These are phyloP conservation scores for Zizania palustris DNA, from an alignment of 202 grass and related monocot genomes.

Conservation along the genomic window DNA sequence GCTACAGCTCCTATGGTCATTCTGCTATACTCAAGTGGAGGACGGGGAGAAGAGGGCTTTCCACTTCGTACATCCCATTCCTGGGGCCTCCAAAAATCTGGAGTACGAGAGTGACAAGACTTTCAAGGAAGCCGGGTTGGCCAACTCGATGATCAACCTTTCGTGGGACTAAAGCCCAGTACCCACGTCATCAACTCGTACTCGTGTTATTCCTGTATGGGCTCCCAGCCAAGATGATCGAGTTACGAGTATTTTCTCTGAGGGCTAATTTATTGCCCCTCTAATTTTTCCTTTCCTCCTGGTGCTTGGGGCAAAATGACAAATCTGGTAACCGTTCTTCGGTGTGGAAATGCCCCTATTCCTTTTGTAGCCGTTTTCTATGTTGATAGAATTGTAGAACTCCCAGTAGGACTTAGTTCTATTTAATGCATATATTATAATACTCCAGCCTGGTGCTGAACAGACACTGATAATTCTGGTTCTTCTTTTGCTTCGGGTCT, in stretches of 20 bases:
- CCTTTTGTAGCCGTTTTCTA: background rate
- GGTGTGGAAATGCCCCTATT: constrained; percentile 39
- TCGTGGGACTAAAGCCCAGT: constrained; percentile 55
- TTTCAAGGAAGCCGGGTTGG: constrained; percentile 73
- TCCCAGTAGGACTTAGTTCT: constrained; percentile 20
- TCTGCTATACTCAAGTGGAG: constrained; percentile 65
- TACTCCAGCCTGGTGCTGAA: background rate
- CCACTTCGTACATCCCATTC: constrained; percentile 76
- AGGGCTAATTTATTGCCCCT: constrained; percentile 14
- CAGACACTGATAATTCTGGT: background rate
- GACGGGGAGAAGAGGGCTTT: constrained; percentile 57
- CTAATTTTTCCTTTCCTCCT: background rate
- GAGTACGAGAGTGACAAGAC: constrained; percentile 56
- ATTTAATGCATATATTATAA: constrained; percentile 48
- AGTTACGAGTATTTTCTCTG: background rate
- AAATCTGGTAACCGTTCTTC: background rate
- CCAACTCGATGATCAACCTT: constrained; percentile 87
- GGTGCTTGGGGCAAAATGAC: too few species aligned
- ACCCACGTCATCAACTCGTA: background rate
- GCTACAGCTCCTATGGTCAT: constrained; percentile 83
- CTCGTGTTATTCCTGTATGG: background rate
- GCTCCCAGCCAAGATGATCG: constrained; percentile 17
- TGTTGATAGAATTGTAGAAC: constrained; percentile 33
- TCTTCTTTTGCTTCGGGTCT: background rate
- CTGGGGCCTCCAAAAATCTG: constrained; percentile 59